phyloP scores from a whole-genome alignment of 2,329 filamentous ascomycete species.

The Aspergillus melleus region DNA sequence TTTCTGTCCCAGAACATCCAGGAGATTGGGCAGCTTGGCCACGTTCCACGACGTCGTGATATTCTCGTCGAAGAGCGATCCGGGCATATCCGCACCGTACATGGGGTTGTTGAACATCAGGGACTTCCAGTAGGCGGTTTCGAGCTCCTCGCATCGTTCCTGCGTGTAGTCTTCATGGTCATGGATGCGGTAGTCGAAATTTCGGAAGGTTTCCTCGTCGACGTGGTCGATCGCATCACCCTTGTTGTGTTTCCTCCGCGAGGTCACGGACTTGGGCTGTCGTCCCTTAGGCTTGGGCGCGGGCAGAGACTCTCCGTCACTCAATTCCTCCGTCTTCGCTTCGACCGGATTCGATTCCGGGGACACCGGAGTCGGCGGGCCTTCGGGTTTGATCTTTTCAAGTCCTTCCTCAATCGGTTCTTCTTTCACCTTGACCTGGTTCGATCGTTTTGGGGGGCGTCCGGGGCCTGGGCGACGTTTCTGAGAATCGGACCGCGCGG shows the following conservation, averaged over 20 bases:
- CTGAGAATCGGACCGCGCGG: slow-evolving; percentile 39
- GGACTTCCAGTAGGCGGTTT: slow-evolving; percentile 95
- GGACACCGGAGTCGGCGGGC: slow-evolving; percentile 56
- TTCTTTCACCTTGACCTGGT: slow-evolving; percentile 41
- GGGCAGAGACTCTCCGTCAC: slow-evolving; percentile 44
- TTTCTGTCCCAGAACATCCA: slow-evolving; percentile 92
- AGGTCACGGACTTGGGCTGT: slow-evolving; percentile 73
- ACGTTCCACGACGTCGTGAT: slow-evolving; percentile 85
- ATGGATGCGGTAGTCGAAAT: slow-evolving; percentile 87
- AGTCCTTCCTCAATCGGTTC: slow-evolving; percentile 36
- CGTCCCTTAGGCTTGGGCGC: slow-evolving; percentile 51
- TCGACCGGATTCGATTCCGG: slow-evolving; percentile 53
- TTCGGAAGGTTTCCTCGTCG: slow-evolving; percentile 86
- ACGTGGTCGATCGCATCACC: slow-evolving; percentile 75
- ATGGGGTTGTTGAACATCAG: slow-evolving; percentile 91
- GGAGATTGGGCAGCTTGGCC: slow-evolving; percentile 86
- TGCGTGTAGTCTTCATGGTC: slow-evolving; percentile 81
- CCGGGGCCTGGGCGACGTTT: slow-evolving; percentile 49
- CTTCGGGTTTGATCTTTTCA: slow-evolving; percentile 43
- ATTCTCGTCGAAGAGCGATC: slow-evolving; percentile 83
- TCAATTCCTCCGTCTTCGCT: slow-evolving; percentile 57
- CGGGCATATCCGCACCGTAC: slow-evolving; percentile 95
- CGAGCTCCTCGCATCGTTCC: slow-evolving; percentile 90
- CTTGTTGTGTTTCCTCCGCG: slow-evolving; percentile 81
- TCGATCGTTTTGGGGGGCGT: slow-evolving; percentile 39